Base-by-base conservation (phyloP, 164 flowering plant genomes). In the Cinnamomum micranthum region DNA sequence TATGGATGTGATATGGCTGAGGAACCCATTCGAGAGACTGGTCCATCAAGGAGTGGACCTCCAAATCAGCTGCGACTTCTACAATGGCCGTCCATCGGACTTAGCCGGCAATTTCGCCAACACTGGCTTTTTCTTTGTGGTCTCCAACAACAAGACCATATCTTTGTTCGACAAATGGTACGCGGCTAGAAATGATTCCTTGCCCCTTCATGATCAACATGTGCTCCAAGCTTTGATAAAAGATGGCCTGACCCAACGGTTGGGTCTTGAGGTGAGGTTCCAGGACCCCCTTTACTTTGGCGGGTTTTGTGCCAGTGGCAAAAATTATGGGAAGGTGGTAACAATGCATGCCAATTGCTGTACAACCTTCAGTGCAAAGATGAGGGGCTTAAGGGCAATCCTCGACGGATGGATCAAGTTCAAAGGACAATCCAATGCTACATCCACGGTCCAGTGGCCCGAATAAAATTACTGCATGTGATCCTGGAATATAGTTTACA, bases 331-430 rank as follows among this genome's bases (percentile, higher is more conserved):
- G n/a, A 70, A 69, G 3, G 90, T 89, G 10, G 73, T 72, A 25
- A 89, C 93, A 3, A 88, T 91, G 23, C 95, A 91, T 75, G 89
- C 92, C 13, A 91, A 89, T 68, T 91, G 93, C 66, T 90, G 96
- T 62, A 83, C 84, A 58, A 84, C 77, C 47, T 85, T 89, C 2
- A 31, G 11, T 0, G 92, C 96, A 11, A 91, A 91, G 76, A 68
- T 87, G 5, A 69, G 4, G 0, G 93, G 90, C 69, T 68, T 89
- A 10, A 76, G 65, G 50, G 77, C 74, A 1, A 85, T 86, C 6
- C 81, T 86, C 22, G 70, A 69, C 13, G 88, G 84, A 41, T 91
- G 93, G 93, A 80, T 75, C 71, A 60, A 63, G 62, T 85, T 82
- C 51, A 82, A 74, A 80, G 67, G 20, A 23, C 20, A 60, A 5